These are phyloP conservation scores for Pseudozyma pruni DNA, from an alignment of 1,284 basidiomycete genomes.

Conservation along the genomic window DNA sequence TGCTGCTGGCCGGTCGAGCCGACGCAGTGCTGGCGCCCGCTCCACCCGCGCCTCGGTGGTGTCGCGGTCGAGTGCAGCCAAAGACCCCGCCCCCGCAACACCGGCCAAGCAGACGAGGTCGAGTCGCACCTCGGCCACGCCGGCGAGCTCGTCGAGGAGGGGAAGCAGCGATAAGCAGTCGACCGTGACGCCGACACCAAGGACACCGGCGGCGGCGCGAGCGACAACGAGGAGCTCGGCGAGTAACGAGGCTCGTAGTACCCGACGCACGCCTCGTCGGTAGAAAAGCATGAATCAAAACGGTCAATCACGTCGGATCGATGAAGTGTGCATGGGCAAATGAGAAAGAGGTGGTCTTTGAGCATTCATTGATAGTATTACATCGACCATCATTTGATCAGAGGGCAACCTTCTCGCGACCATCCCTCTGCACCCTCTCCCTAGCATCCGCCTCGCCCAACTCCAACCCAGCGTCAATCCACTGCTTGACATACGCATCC, in stretches of 20 bases:
- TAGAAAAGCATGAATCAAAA: slow-evolving; percentile 1
- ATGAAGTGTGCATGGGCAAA: background rate
- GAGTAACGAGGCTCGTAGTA: slow-evolving; percentile 17
- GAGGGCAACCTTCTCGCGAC: slow-evolving; percentile 33
- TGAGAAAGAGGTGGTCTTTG: slow-evolving; percentile 7
- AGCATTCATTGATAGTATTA: slow-evolving; percentile 9
- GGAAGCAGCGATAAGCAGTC: slow-evolving; percentile 35
- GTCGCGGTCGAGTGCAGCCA: slow-evolving; percentile 38
- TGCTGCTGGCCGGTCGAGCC: slow-evolving; percentile 3
- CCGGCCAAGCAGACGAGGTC: slow-evolving; percentile 38
- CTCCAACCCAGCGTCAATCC: slow-evolving; percentile 67
- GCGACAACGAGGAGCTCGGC: slow-evolving; percentile 40
- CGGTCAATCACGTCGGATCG: background rate
- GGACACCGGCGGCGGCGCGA: slow-evolving; percentile 26
- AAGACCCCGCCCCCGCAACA: slow-evolving; percentile 23
- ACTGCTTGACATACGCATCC: slow-evolving; percentile 71
- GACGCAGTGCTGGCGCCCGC: slow-evolving; percentile 13
- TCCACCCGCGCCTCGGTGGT: slow-evolving; percentile 37
- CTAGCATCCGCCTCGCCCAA: slow-evolving; percentile 72
- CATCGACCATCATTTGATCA: background rate
- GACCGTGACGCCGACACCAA: slow-evolving; percentile 21
- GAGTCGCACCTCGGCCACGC: slow-evolving; percentile 22
- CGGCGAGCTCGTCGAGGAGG: slow-evolving; percentile 21
- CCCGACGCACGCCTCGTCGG: slow-evolving; percentile 43
- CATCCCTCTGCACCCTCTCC: slow-evolving; percentile 73